Evolutionary conservation across 148 eudicot species (phyloP).

Genomic region (Rhododendron mucronatum): DNA sequence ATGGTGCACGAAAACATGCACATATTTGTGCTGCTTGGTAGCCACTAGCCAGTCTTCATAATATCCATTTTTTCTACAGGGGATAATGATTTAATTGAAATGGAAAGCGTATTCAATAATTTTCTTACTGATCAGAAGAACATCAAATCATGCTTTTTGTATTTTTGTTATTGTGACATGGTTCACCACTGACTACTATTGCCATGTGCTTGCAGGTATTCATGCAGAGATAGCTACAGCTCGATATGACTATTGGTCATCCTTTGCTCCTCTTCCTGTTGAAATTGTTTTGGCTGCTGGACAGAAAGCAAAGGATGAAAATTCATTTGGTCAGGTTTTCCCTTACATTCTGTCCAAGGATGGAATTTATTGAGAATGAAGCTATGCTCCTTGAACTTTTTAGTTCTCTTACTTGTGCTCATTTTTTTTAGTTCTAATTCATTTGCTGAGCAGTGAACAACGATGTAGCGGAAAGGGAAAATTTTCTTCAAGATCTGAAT

Average conservation of each 20-base stretch:
- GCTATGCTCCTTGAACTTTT: not conserved
- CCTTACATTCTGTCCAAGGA: not conserved
- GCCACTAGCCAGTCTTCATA: not conserved
- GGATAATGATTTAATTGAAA: not conserved
- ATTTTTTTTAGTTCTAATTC: slow-evolving; percentile 3
- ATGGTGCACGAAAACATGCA: not conserved
- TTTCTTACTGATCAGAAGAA: not conserved
- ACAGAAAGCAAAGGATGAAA: slow-evolving; percentile 72
- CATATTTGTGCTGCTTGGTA: not conserved
- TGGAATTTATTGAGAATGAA: not conserved
- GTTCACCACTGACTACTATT: not conserved
- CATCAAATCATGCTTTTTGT: not conserved
- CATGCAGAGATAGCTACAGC: slow-evolving; percentile 79
- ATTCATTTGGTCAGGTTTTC: slow-evolving; percentile 32
- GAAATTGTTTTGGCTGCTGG: slow-evolving; percentile 82
- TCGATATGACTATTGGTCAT: slow-evolving; percentile 79
- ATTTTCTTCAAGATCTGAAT: slow-evolving; percentile 21
- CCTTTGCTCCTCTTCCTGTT: slow-evolving; percentile 68
- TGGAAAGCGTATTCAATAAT: not conserved
- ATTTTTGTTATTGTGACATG: not conserved
- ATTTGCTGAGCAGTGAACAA: slow-evolving; percentile 40
- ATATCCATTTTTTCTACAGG: not conserved
- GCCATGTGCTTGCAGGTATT: slow-evolving; percentile 39
- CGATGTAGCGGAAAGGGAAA: slow-evolving; percentile 50
- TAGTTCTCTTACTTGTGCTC: not conserved